Evolutionary conservation across 192 early-diverging fungal species (phyloP).

Genomic region (Lunasporangiospora selenospora): DNA sequence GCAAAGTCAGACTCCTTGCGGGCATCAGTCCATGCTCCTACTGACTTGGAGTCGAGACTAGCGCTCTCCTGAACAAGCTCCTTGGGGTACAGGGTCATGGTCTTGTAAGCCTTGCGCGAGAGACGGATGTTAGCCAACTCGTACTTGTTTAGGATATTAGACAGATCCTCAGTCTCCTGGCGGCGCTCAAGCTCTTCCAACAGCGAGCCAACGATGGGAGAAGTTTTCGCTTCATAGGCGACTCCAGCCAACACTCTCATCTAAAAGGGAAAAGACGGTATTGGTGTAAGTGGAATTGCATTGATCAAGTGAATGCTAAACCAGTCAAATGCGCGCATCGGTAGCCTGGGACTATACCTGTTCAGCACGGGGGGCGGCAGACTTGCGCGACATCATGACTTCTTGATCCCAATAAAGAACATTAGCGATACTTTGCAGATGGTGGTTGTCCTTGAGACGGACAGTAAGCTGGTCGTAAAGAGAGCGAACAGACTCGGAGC

Average conservation of each 20-base stretch:
- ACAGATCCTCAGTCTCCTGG: constrained; percentile 13
- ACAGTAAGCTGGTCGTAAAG: constrained; percentile 33
- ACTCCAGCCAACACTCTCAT: constrained; percentile 36
- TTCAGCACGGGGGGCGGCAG: constrained; percentile 28
- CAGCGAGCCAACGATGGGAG: constrained; percentile 29
- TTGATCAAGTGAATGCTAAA: no score
- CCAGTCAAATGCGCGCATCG: no score
- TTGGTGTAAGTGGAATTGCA: no score
- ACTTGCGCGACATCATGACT: constrained; percentile 51
- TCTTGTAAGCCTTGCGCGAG: constrained; percentile 18
- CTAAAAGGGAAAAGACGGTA: constrained; percentile 3
- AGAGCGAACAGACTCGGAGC: constrained; percentile 37
- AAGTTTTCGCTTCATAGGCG: constrained; percentile 26
- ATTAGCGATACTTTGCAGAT: constrained; percentile 20
- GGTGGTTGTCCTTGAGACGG: constrained; percentile 26
- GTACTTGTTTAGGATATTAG: constrained; percentile 27
- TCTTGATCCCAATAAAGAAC: constrained; percentile 49
- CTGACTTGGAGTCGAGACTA: constrained; percentile 20
- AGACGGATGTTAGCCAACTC: constrained; percentile 46
- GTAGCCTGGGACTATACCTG: constrained; percentile 23
- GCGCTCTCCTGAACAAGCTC: constrained; percentile 33
- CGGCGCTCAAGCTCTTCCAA: constrained; percentile 38
- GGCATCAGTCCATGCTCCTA: constrained; percentile 43
- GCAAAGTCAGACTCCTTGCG: constrained; percentile 42
- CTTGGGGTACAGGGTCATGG: constrained; percentile 16